Conservation (phyloP, 2,329 filamentous ascomycete species). For the Lasiodiplodia gonubiensis region DNA sequence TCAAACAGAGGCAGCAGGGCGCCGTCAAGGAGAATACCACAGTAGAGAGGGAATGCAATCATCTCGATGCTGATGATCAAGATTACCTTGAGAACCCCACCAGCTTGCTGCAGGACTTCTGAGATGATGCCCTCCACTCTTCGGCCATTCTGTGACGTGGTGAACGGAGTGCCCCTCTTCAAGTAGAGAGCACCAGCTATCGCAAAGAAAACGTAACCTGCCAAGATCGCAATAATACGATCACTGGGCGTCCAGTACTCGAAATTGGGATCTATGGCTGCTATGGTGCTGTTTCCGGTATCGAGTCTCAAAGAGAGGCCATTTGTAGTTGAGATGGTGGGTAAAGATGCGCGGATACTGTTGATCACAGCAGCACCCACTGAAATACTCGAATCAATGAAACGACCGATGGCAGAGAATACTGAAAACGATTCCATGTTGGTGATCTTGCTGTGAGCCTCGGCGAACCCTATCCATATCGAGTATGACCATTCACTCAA, state of each 20-base stretch:
- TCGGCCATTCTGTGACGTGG: conserved; percentile 60
- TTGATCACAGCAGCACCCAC: background rate
- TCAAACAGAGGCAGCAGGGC: conserved; percentile 90
- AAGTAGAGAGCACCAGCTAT: conserved; percentile 79
- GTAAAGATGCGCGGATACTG: conserved; percentile 24
- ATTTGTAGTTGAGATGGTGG: conserved; percentile 35
- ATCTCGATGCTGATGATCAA: conserved; percentile 99
- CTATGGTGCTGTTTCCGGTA: conserved; percentile 35
- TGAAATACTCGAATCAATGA: background rate
- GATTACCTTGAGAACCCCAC: conserved; percentile 96
- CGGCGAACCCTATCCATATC: background rate
- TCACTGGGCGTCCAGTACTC: conserved; percentile 58
- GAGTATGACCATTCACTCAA: background rate
- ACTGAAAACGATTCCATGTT: conserved; percentile 25
- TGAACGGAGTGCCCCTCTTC: conserved; percentile 72
- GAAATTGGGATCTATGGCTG: conserved; percentile 45
- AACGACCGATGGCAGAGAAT: conserved; percentile 9
- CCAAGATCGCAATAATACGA: conserved; percentile 73
- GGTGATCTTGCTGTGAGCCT: conserved; percentile 4
- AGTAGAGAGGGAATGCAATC: conserved; percentile 96
- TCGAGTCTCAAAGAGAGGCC: conserved; percentile 47
- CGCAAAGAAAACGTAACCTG: conserved; percentile 81
- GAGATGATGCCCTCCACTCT: conserved; percentile 75
- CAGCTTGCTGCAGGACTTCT: conserved; percentile 87
- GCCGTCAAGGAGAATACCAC: conserved; percentile 85